Evolutionary conservation across 2,329 filamentous ascomycete genomes (phyloP).

Genomic region (Diaporthe citrichinensis): DNA sequence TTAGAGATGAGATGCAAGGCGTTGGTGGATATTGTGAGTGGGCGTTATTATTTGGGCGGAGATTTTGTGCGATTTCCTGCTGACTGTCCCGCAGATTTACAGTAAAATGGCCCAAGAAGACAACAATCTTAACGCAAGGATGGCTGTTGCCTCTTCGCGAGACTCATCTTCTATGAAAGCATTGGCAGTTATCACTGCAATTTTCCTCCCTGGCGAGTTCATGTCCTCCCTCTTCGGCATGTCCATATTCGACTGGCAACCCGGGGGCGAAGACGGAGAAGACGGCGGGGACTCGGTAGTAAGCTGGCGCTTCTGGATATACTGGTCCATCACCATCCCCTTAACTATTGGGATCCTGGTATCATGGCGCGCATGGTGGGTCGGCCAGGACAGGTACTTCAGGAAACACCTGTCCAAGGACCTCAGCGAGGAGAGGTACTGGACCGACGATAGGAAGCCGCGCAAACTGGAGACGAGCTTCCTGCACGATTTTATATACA

Average conservation of each 20-base stretch:
- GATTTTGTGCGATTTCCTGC: not conserved
- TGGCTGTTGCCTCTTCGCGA: slow-evolving; percentile 56
- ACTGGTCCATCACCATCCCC: slow-evolving; percentile 61
- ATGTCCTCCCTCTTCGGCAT: slow-evolving; percentile 62
- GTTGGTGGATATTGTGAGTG: slow-evolving; percentile 61
- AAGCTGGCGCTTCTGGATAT: slow-evolving; percentile 60
- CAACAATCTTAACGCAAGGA: slow-evolving; percentile 60
- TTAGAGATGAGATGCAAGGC: slow-evolving; percentile 61
- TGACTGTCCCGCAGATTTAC: slow-evolving; percentile 55
- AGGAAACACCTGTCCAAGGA: slow-evolving; percentile 60
- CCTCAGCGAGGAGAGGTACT: slow-evolving; percentile 63
- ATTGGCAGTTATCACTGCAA: slow-evolving; percentile 61
- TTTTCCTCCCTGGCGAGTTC: slow-evolving; percentile 64
- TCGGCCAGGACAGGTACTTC: slow-evolving; percentile 62
- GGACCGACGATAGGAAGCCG: slow-evolving; percentile 60
- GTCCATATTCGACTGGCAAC: slow-evolving; percentile 63
- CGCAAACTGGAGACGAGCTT: slow-evolving; percentile 59
- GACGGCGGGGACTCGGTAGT: slow-evolving; percentile 50
- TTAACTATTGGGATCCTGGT: slow-evolving; percentile 59
- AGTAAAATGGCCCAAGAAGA: slow-evolving; percentile 65
- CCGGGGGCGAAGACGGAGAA: slow-evolving; percentile 50
- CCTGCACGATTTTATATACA: slow-evolving; percentile 59
- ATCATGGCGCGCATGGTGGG: slow-evolving; percentile 63
- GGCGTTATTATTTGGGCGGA: too few relatives aligned
- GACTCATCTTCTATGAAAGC: slow-evolving; percentile 65